Evolutionary conservation across 2,329 filamentous ascomycete species (phyloP), one percentile per base, ranked within the genome.

Genomic region (Botrytis squamosa): DNA sequence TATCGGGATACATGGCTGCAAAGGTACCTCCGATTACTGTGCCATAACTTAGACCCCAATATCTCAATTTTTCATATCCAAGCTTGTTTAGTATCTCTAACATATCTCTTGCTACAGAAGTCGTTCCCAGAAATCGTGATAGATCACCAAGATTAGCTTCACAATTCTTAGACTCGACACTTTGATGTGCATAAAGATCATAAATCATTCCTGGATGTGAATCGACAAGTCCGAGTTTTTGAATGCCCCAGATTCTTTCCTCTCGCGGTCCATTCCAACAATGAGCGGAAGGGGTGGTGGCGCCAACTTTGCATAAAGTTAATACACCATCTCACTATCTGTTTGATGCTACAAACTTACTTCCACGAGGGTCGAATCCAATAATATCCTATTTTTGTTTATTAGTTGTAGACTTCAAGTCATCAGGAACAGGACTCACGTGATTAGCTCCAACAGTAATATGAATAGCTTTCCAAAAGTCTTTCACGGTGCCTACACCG

Each of bases 1-100:
- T 79, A 1, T 80, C 80, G 0, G 84, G 84, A 68, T 82, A 85
- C 79, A 85, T 80, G 5, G 82, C 82, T 14, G 84, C 84, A 71
- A 85, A 85, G 0, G 82, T 84, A 22, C 81, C 82, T 6, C 84
- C 84, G 5, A 85, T 79, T 9, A 83, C 79, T 1, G 83, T 85
- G 1, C 84, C 84, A 74, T 88, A 88, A 5, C 85, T 86, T 66
- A 87, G 83, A 0, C 86, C 86, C 81, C 85, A 84, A 75, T 86
- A 88, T 77, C 85, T 84, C 40, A 87, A 75, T 74, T 79, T 80
- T 62, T 76, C 77, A 73, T 75, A 75, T 70, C 73, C 77, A 65
- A 74, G 79, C 75, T 76, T 78, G 33, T 76, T 79, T 74, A 80
- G 68, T 40, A 82, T 79, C 59, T 78, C 77, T 20, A 81, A 76